phyloP scores from a whole-genome alignment of 371 early-diverging fungal species.

The Mortierella sp. region DNA sequence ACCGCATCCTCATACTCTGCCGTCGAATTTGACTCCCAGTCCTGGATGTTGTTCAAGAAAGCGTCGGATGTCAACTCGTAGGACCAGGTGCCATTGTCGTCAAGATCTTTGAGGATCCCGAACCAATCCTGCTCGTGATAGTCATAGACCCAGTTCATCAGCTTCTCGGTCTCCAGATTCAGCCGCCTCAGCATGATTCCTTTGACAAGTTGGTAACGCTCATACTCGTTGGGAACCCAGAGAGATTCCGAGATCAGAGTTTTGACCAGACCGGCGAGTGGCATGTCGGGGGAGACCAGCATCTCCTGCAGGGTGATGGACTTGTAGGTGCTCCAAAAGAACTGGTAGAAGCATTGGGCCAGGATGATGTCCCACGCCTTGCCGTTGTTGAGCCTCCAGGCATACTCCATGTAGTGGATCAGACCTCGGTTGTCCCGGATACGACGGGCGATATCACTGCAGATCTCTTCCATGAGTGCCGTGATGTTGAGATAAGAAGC shows the following conservation, averaged over 20 bases:
- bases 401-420: constrained; percentile 56
- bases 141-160: constrained; percentile 41
- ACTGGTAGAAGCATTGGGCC: constrained; percentile 52
- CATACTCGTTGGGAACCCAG: constrained; percentile 52
- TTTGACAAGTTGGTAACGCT: constrained; percentile 53
- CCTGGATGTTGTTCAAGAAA: constrained; percentile 40
- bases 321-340: constrained; percentile 51
- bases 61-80: constrained; percentile 40
- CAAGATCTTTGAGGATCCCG: constrained; percentile 38
- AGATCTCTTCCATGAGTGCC: constrained; percentile 50
- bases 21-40: constrained; percentile 54
- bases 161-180: constrained; percentile 28
- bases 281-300: constrained; percentile 53
- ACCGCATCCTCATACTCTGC: constrained; percentile 49
- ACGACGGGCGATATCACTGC: constrained; percentile 46
- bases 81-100: constrained; percentile 41
- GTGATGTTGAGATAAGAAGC: constrained; percentile 53
- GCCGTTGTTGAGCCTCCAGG: constrained; percentile 56
- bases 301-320: constrained; percentile 39
- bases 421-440: constrained; percentile 47
- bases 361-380: constrained; percentile 51
- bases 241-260: constrained; percentile 41
- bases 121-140: constrained; percentile 54
- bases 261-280: constrained; percentile 46
- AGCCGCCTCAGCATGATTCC: constrained; percentile 45